phyloP scores from a whole-genome alignment of 2,329 filamentous ascomycete species.

The Aspergillus costaricaensis region DNA sequence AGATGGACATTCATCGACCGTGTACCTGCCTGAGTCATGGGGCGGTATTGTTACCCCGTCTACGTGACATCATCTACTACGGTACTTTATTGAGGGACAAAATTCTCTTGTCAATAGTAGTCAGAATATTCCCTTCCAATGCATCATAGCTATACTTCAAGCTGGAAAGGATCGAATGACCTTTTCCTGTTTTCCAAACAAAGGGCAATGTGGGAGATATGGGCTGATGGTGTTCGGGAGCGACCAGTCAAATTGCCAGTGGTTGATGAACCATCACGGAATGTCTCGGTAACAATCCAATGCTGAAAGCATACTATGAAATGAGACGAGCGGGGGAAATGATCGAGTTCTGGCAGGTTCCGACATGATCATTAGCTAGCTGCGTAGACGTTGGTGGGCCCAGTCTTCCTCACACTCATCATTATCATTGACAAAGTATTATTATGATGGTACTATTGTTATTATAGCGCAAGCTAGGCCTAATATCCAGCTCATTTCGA shows the following conservation, averaged over 20 bases:
- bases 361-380: background rate
- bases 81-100: background rate
- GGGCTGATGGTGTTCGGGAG: background rate
- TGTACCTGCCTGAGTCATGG: background rate
- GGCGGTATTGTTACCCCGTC: constrained; percentile 4
- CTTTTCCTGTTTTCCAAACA: background rate
- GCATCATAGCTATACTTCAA: background rate
- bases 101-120: no score
- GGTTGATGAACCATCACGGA: constrained; percentile 1
- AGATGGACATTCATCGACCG: background rate
- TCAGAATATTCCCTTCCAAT: no score
- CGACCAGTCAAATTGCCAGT: background rate
- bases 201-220: background rate
- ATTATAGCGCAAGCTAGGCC: background rate
- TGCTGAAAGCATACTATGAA: constrained; percentile 1
- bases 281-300: constrained; percentile 6
- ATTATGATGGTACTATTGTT: background rate
- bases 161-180: background rate
- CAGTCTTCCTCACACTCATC: background rate
- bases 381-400: background rate
- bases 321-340: background rate
- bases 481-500: background rate
- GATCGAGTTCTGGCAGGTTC: background rate
- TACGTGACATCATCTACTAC: constrained; percentile 10
- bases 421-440: background rate